Evolutionary conservation across 2,329 filamentous ascomycete genomes (phyloP), one percentile per base, ranked within the genome.

Genomic region (Ambrosiella cleistominuta): DNA sequence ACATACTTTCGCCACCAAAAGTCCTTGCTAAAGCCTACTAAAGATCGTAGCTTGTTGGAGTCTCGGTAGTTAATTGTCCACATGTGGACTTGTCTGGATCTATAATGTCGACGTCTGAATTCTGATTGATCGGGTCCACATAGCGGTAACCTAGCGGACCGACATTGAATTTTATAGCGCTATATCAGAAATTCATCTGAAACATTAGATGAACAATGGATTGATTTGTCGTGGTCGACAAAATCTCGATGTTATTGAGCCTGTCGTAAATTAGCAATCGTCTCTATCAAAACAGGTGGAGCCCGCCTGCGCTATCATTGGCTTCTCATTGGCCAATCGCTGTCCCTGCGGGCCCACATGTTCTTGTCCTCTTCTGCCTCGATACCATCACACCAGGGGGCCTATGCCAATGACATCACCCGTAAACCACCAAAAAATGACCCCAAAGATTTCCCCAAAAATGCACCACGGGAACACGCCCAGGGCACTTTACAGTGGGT

Each of bases 311-410:
- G 7, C 36, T 54, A 54, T 54, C 36, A 13, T 35, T 39, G 35
- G 9, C 38, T 35, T 27, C 40, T 44, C 36, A 55, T 55, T 55
- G 53, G 53, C 39, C 53, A 55, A 55, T 55, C 19, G 8, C 15
- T 35, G 12, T 9, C 50, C 53, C 53, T 39, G 53, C 53, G 12
- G 53, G 12, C 17, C 53, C 53, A 55, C 53, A 55, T 55, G 53
- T 55, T 55, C 53, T 55, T 13, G 53, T n/a, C 15, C 12, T 9
- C 9, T 11, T 27, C 9, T 15, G 17, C 13, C 35, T 51, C 35
- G 47, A 27, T 51, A 51, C 47, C 19, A 51, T 11, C 47, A 51
- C 19, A 19, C 5, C 47, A 51, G 47, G 47, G 47, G 47, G 19
- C 47, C 47, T 36, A 19, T n/a, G 47, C 47, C 17, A 11, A 35